phyloP scores from a whole-genome alignment of 192 early-diverging fungal genomes.

The Lobosporangium transversale region DNA sequence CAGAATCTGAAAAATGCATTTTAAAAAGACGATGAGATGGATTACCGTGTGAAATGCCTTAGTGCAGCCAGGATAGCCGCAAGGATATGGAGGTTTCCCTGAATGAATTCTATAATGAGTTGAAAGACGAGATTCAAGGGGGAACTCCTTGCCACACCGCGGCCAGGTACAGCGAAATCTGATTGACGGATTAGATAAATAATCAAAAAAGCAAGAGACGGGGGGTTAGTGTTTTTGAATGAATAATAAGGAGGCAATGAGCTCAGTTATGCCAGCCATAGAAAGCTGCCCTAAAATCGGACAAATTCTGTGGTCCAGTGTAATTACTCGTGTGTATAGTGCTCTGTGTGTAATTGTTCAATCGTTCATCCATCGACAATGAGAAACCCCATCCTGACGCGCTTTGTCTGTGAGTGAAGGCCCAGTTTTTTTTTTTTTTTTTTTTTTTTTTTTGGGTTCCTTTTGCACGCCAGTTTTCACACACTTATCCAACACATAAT shows the following conservation, averaged over 20 bases:
- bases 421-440: too few relatives aligned
- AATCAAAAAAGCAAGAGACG: not conserved
- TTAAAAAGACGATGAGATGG: not conserved
- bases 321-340: too few relatives aligned
- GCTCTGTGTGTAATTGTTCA: too few relatives aligned
- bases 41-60: constrained; percentile 49
- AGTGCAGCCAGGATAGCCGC: constrained; percentile 32
- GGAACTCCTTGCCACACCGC: constrained; percentile 45
- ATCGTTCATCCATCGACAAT: too few relatives aligned
- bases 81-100: constrained; percentile 40
- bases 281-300: too few relatives aligned
- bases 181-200: not conserved
- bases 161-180: constrained; percentile 35
- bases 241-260: too few relatives aligned
- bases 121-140: constrained; percentile 23
- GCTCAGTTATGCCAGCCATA: too few relatives aligned
- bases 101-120: constrained; percentile 38
- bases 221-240: not conserved
- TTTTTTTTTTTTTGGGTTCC: too few relatives aligned
- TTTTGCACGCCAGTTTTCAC: too few relatives aligned
- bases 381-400: too few relatives aligned
- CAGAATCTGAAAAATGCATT: not conserved
- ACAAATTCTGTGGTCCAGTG: too few relatives aligned
- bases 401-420: too few relatives aligned
- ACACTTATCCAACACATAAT: not conserved